A percentile compares a stretch with the other conserved stretches of the same genome.
Evolutionary conservation across 2,329 filamentous ascomycete species (phyloP).

Genomic region (Intubia oerlemansii): DNA sequence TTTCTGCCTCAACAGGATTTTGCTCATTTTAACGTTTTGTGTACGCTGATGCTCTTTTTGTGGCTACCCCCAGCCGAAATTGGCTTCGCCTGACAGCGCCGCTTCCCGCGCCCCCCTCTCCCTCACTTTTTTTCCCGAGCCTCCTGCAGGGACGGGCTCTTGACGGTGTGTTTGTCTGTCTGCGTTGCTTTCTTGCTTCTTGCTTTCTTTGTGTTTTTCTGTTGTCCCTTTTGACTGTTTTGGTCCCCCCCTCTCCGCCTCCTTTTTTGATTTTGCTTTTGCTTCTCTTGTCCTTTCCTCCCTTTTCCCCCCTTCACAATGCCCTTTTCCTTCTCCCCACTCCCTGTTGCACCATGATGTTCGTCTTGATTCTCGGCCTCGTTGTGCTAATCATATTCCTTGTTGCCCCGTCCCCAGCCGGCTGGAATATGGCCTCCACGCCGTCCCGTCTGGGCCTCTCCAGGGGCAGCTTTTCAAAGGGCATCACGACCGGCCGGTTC

Average conservation of each 20-base stretch:
- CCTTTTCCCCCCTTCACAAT: too few species aligned
- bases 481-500: constrained; percentile 6
- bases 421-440: constrained; percentile 6
- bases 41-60: constrained; percentile 1
- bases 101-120: too few species aligned
- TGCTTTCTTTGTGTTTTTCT: not conserved
- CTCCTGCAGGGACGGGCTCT: too few species aligned
- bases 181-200: not conserved
- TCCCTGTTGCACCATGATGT: too few species aligned
- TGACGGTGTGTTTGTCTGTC: too few species aligned
- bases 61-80: constrained; percentile 3
- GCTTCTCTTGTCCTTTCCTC: too few species aligned
- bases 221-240: too few species aligned
- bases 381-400: constrained; percentile 5
- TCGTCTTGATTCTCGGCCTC: constrained; percentile 4
- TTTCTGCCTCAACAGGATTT: constrained; percentile 4
- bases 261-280: too few species aligned
- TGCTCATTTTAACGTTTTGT: constrained; percentile 4
- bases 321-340: too few species aligned
- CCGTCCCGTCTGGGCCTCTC: constrained; percentile 9
- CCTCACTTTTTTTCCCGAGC: not conserved
- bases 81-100: constrained; percentile 3
- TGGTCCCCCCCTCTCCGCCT: too few species aligned
- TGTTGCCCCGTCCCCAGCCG: constrained; percentile 4
- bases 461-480: constrained; percentile 7